These are phyloP conservation scores for Cicer yamashitae DNA, from an alignment of 306 rosid genomes.

Conservation along the genomic window DNA sequence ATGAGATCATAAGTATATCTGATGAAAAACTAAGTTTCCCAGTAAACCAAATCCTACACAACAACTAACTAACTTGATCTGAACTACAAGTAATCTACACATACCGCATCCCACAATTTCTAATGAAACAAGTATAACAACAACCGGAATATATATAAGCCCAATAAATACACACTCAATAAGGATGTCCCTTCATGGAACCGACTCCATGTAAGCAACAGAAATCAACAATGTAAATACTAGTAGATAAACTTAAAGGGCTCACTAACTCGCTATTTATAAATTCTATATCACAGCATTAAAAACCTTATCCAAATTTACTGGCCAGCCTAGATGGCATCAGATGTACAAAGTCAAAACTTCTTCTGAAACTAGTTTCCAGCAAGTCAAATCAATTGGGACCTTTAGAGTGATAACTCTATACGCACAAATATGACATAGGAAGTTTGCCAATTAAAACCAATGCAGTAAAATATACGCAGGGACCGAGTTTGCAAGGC, in stretches of 20 bases:
- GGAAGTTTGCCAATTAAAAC: conserved; percentile 6
- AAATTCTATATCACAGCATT: conserved; percentile 11
- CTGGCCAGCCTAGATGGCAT: conserved; percentile 19
- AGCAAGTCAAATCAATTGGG: not conserved
- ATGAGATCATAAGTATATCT: not conserved
- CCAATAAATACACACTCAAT: conserved; percentile 16
- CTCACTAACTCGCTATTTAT: not conserved
- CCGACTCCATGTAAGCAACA: conserved; percentile 17
- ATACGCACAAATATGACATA: conserved; percentile 27
- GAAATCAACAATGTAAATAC: conserved; percentile 34
- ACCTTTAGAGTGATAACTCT: conserved; percentile 14
- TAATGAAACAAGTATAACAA: conserved; percentile 8
- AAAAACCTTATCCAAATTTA: conserved; percentile 18
- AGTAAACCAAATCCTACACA: conserved; percentile 32
- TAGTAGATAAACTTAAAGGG: conserved; percentile 14
- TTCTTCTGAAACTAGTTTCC: conserved; percentile 18
- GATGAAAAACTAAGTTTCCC: conserved; percentile 8
- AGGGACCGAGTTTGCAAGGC: not conserved
- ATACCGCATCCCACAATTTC: conserved; percentile 20
- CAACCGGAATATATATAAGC: conserved; percentile 36
- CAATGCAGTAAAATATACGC: conserved; percentile 13
- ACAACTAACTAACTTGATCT: conserved; percentile 27
- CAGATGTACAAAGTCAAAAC: conserved; percentile 11
- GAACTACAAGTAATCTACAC: conserved; percentile 15
- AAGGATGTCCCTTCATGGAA: conserved; percentile 18